phyloP scores from a whole-genome alignment of 2,329 filamentous ascomycete genomes.

The Verticillium nubilum region DNA sequence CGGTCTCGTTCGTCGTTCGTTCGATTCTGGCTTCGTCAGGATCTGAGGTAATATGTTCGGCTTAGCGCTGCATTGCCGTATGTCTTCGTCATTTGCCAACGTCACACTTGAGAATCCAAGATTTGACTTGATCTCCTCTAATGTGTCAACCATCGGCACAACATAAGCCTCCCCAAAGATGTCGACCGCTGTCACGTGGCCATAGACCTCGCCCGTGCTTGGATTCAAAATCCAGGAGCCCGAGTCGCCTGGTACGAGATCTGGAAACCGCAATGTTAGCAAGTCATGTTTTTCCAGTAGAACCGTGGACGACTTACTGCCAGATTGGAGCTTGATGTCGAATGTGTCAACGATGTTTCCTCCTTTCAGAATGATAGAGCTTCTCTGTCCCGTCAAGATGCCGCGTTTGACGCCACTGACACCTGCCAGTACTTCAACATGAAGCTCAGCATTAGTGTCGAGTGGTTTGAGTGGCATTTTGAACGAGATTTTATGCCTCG shows the following conservation, averaged over 20 bases:
- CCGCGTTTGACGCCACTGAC: neutral
- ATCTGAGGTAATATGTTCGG: too few species aligned
- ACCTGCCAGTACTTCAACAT: neutral
- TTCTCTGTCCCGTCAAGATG: neutral
- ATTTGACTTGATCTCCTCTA: neutral
- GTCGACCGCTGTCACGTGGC: constrained; percentile 6
- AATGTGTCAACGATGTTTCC: neutral
- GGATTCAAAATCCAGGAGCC: constrained; percentile 7
- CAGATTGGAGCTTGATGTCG: neutral
- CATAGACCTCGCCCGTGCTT: neutral
- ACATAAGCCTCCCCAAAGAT: constrained; percentile 5
- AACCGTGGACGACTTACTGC: neutral
- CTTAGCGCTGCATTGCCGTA: too few species aligned
- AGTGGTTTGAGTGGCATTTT: neutral
- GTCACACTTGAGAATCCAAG: neutral
- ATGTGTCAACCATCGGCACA: neutral
- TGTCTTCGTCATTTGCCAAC: neutral
- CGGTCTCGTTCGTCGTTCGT: too few species aligned
- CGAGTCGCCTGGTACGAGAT: constrained; percentile 2
- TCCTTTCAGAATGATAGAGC: neutral
- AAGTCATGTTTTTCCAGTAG: neutral
- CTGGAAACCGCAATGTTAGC: neutral
- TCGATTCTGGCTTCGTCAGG: too few species aligned
- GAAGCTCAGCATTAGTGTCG: neutral
- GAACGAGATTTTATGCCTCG: neutral